A percentile compares a stretch with the other conserved stretches of the same genome.
Evolutionary conservation across 768 basidiomycete genomes (phyloP).

Genomic region (Tremella fuciformis): DNA sequence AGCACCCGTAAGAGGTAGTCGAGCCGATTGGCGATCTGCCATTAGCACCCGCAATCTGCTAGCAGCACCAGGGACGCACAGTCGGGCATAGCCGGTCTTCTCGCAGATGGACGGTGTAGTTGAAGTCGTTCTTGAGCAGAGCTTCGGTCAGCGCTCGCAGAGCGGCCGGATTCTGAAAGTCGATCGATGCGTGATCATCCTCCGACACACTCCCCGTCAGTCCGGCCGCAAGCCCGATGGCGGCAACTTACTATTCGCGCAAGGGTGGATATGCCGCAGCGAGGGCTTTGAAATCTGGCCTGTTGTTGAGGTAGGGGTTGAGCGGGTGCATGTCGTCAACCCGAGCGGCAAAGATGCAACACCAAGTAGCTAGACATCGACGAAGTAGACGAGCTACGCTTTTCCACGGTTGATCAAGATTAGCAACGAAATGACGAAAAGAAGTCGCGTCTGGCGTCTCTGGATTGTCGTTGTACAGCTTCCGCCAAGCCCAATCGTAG

Average conservation of each 20-base stretch:
- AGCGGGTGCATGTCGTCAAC: constrained; percentile 51
- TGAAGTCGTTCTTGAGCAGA: constrained; percentile 71
- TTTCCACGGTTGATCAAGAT: too few relatives aligned
- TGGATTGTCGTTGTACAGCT: too few relatives aligned
- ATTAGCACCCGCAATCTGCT: constrained; percentile 6
- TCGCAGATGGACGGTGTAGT: constrained; percentile 63
- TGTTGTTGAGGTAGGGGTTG: constrained; percentile 55
- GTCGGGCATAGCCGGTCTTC: constrained; percentile 79
- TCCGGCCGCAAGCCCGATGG: neutral
- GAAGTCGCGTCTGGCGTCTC: too few relatives aligned
- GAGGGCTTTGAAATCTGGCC: constrained; percentile 63
- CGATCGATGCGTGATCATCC: constrained; percentile 56
- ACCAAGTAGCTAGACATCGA: too few relatives aligned
- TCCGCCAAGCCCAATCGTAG: too few relatives aligned
- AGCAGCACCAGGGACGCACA: constrained; percentile 55
- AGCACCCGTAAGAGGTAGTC: constrained; percentile 68
- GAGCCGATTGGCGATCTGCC: constrained; percentile 53
- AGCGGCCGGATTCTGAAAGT: constrained; percentile 71
- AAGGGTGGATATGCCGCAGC: constrained; percentile 62
- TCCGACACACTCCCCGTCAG: neutral
- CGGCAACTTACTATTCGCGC: constrained; percentile 57
- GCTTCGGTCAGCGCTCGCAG: constrained; percentile 77
- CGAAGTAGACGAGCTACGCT: too few relatives aligned
- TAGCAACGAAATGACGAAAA: too few relatives aligned
- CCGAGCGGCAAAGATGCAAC: too few relatives aligned